Percentiles rank a stretch among this genome's conserved stretches.
Evolutionary conservation across 805 yeast genomes (phyloP).

Genomic region (Cyberlindnera saturnus): DNA sequence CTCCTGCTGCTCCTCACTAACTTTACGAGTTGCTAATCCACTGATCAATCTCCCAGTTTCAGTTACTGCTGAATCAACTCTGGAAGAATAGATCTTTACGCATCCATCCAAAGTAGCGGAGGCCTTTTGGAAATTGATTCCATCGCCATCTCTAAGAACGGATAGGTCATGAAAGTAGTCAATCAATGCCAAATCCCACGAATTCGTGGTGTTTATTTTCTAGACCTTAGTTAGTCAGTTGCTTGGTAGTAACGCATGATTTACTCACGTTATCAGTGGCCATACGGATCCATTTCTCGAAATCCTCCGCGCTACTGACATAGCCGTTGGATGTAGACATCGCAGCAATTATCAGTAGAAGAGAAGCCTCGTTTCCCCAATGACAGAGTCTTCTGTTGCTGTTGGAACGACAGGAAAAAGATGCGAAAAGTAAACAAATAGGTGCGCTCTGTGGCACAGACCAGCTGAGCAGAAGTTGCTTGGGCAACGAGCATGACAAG

Average conservation of each 20-base stretch:
- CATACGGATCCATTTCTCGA: constrained; percentile 26
- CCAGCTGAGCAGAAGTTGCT: too few species aligned
- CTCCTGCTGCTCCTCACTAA: constrained; percentile 17
- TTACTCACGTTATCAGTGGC: constrained; percentile 21
- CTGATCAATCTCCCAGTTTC: constrained; percentile 81
- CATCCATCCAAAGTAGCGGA: constrained; percentile 91
- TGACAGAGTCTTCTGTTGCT: too few species aligned
- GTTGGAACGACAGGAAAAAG: too few species aligned
- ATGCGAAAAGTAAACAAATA: too few species aligned
- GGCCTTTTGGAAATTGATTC: constrained; percentile 85
- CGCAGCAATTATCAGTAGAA: too few species aligned
- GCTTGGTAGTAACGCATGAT: not conserved
- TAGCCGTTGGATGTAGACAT: not conserved
- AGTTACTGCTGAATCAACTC: constrained; percentile 89
- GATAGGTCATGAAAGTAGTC: constrained; percentile 86
- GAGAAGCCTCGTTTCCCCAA: too few species aligned
- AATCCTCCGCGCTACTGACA: constrained; percentile 10
- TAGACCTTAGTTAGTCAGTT: not conserved
- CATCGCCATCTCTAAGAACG: constrained; percentile 63
- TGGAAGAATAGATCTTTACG: constrained; percentile 82
- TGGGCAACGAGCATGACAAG: too few species aligned
- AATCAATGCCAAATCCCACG: constrained; percentile 87
- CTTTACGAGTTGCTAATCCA: constrained; percentile 49
- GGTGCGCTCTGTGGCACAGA: too few species aligned
- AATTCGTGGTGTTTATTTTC: constrained; percentile 75